These are phyloP conservation scores for Diutina mesorugosa DNA, from an alignment of 1,139 yeast species.

Conservation along the genomic window DNA sequence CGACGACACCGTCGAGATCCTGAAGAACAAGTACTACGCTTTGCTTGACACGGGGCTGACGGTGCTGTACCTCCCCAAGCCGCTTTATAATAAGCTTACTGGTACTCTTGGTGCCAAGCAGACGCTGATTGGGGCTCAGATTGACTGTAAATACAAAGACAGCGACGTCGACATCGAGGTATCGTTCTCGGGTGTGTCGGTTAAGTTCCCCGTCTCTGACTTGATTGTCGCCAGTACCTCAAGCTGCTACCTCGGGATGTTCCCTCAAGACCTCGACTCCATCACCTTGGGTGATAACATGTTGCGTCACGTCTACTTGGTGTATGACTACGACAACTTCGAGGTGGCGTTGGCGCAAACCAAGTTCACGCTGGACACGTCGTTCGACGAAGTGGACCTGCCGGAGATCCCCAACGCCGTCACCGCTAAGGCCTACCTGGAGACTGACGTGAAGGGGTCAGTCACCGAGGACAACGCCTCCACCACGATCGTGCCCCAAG, in stretches of 20 bases:
- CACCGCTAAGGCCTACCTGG: neutral
- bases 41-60: constrained; percentile 63
- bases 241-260: neutral
- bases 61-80: constrained; percentile 36
- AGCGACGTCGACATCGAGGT: neutral
- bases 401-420: neutral
- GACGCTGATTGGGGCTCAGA: neutral
- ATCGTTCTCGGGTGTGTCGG: neutral
- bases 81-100: constrained; percentile 17
- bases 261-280: neutral
- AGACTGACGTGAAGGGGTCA: neutral
- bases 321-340: constrained; percentile 5
- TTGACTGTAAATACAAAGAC: neutral
- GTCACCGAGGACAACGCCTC: neutral
- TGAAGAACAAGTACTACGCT: constrained; percentile 18
- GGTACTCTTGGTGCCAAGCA: constrained; percentile 3
- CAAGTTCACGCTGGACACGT: constrained; percentile 41
- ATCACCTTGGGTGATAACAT: constrained; percentile 1
- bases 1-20: neutral
- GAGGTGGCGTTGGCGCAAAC: constrained; percentile 14
- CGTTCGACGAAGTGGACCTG: constrained; percentile 10
- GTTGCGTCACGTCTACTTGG: constrained; percentile 1
- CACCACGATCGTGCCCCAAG: neutral
- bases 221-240: neutral
- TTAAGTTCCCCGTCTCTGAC: neutral